These are phyloP conservation scores for Pythium insidiosum DNA, from an alignment of 352 stramenopile species.

Conservation along the genomic window DNA sequence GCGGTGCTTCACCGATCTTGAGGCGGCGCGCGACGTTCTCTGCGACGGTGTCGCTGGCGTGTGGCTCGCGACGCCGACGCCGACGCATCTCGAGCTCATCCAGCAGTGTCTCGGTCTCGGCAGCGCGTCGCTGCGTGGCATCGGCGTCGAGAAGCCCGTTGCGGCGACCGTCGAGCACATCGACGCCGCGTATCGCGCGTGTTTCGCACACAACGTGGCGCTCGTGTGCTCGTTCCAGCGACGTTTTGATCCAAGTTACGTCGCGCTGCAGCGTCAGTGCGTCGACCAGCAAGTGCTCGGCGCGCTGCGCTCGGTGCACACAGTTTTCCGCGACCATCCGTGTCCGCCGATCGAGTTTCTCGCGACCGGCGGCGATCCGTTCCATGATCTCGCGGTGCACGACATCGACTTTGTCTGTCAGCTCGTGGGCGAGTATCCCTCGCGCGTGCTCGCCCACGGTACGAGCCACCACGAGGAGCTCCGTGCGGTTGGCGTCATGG, in stretches of 20 bases:
- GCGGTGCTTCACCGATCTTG: constrained; percentile 26
- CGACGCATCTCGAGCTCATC: constrained; percentile 53
- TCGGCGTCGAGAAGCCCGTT: constrained; percentile 76
- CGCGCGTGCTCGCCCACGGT: constrained; percentile 78
- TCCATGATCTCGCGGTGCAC: constrained; percentile 87
- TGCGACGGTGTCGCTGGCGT: constrained; percentile 30
- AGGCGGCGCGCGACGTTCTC: constrained; percentile 18
- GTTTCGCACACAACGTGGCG: constrained; percentile 35
- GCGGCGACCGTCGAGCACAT: constrained; percentile 45
- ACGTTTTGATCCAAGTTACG: constrained; percentile 88
- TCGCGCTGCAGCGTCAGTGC: constrained; percentile 31
- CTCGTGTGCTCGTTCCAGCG: constrained; percentile 90
- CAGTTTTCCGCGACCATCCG: constrained; percentile 88
- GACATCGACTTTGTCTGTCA: constrained; percentile 90
- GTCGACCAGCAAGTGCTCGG: constrained; percentile 47
- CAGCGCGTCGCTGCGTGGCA: constrained; percentile 17
- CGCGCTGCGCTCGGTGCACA: constrained; percentile 70
- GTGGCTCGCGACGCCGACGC: constrained; percentile 73
- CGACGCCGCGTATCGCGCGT: constrained; percentile 47
- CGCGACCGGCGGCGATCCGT: constrained; percentile 81
- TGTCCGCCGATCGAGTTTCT: constrained; percentile 85
- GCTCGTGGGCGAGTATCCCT: constrained; percentile 65
- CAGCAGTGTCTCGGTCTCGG: constrained; percentile 12
- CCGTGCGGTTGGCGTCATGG: constrained; percentile 57
- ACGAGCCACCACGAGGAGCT: constrained; percentile 71